These are phyloP conservation scores for Boletellus emodensis DNA, from an alignment of 768 basidiomycete genomes.

Conservation along the genomic window DNA sequence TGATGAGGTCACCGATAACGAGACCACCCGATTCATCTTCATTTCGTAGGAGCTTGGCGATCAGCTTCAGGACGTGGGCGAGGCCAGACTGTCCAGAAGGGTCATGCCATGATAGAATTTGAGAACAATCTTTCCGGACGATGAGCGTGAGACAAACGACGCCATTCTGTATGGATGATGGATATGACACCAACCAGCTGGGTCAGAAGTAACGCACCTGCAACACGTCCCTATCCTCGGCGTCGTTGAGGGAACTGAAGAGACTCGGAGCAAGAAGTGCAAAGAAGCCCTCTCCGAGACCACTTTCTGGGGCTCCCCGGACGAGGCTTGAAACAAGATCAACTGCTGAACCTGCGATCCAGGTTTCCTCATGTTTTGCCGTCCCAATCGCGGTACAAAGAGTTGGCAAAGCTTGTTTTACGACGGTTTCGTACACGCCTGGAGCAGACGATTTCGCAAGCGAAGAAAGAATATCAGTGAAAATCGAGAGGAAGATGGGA, in stretches of 20 bases:
- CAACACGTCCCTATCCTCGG: slow-evolving; percentile 84
- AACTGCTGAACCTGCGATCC: slow-evolving; percentile 76
- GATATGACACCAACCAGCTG: not conserved
- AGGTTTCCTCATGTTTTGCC: slow-evolving; percentile 60
- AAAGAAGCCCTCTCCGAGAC: slow-evolving; percentile 81
- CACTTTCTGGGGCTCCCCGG: slow-evolving; percentile 55
- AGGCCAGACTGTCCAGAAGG: slow-evolving; percentile 68
- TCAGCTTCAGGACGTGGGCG: slow-evolving; percentile 65
- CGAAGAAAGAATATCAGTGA: slow-evolving; percentile 73
- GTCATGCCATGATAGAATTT: slow-evolving; percentile 76
- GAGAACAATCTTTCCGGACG: slow-evolving; percentile 82
- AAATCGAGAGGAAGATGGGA: slow-evolving; percentile 82
- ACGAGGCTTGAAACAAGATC: slow-evolving; percentile 75
- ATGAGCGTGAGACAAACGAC: slow-evolving; percentile 77
- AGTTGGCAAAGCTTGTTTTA: slow-evolving; percentile 67
- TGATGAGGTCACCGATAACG: slow-evolving; percentile 90
- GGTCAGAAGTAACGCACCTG: slow-evolving; percentile 45
- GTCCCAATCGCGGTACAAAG: slow-evolving; percentile 62
- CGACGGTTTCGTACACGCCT: slow-evolving; percentile 67
- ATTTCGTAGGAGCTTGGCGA: slow-evolving; percentile 71
- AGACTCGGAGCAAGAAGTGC: slow-evolving; percentile 67
- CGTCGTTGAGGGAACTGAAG: slow-evolving; percentile 60
- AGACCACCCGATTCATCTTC: slow-evolving; percentile 92
- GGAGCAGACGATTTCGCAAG: slow-evolving; percentile 58
- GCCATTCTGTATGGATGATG: slow-evolving; percentile 56